Evolutionary conservation across 2,329 filamentous ascomycete species (phyloP).

Genomic region (Chalara sp.): DNA sequence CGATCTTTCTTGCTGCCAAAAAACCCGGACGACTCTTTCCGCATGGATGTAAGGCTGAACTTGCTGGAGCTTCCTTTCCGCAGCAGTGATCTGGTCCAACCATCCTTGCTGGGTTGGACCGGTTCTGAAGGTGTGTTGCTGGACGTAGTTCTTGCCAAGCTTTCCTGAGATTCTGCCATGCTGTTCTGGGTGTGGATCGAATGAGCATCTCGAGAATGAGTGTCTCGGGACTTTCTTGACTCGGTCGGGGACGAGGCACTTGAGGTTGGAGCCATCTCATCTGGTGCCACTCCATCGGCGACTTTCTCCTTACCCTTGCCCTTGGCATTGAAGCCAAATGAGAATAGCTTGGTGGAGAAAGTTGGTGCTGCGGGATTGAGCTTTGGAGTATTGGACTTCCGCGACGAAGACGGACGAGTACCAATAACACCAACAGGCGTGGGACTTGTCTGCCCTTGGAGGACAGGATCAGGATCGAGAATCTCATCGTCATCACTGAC

Average conservation of each 20-base stretch:
- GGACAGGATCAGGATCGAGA: slow-evolving; percentile 44
- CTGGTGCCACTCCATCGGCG: slow-evolving; percentile 24
- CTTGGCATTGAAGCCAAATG: slow-evolving; percentile 46
- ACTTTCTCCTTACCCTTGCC: slow-evolving; percentile 32
- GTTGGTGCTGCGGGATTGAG: slow-evolving; percentile 86
- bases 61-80: slow-evolving; percentile 61
- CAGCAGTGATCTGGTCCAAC: slow-evolving; percentile 43
- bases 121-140: slow-evolving; percentile 51
- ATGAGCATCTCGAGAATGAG: slow-evolving; percentile 31
- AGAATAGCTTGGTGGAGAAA: slow-evolving; percentile 42
- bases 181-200: slow-evolving; percentile 54
- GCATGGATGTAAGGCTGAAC: slow-evolving; percentile 53
- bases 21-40: slow-evolving; percentile 43
- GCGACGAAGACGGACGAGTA: slow-evolving; percentile 54
- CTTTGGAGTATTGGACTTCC: slow-evolving; percentile 45
- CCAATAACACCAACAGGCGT: slow-evolving; percentile 69
- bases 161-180: slow-evolving; percentile 40
- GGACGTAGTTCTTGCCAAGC: slow-evolving; percentile 41
- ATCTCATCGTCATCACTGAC: slow-evolving; percentile 61
- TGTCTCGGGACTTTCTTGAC: slow-evolving; percentile 44
- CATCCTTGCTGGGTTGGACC: background rate
- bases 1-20: slow-evolving; percentile 49
- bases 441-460: slow-evolving; percentile 45
- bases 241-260: slow-evolving; percentile 43
- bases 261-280: slow-evolving; percentile 26